Conservation (phyloP, 164 flowering plant genomes). For the Chimonanthus salicifolius region DNA sequence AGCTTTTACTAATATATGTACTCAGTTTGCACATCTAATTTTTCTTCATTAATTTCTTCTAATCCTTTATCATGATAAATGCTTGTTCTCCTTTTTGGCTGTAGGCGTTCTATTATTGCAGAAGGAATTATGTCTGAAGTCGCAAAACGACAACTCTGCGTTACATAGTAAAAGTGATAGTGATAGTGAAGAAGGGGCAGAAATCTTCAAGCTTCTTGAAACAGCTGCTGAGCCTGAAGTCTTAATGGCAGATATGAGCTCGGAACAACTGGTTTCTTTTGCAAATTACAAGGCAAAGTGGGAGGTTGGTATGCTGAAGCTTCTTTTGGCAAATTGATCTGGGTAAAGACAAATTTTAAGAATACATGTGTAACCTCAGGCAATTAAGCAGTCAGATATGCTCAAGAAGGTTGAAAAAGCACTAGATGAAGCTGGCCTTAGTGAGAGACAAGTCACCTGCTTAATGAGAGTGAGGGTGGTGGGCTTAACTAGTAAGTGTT, state of each 20-base stretch:
- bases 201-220: conserved; percentile 67
- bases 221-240: conserved; percentile 86
- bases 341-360: conserved; percentile 10
- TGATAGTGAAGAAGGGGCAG: conserved; percentile 81
- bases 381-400: conserved; percentile 48
- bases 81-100: conserved; percentile 8
- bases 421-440: conserved; percentile 60
- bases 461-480: conserved; percentile 83
- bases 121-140: conserved; percentile 66
- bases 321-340: conserved; percentile 10
- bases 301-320: conserved; percentile 43
- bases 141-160: conserved; percentile 32
- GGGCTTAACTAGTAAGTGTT: conserved; percentile 42
- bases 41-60: not conserved
- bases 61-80: not conserved
- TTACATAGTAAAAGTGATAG: conserved; percentile 29
- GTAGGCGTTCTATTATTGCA: conserved; percentile 62
- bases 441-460: conserved; percentile 64
- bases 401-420: conserved; percentile 66
- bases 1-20: not conserved
- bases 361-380: conserved; percentile 32
- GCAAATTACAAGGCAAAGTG: conserved; percentile 62
- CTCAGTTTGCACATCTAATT: not conserved
- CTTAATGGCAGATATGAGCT: conserved; percentile 87
- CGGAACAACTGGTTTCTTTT: conserved; percentile 63